These are phyloP conservation scores for Xenosphaeropsis pyriputrescens DNA, from an alignment of 2,329 filamentous ascomycete species.

Conservation along the genomic window DNA sequence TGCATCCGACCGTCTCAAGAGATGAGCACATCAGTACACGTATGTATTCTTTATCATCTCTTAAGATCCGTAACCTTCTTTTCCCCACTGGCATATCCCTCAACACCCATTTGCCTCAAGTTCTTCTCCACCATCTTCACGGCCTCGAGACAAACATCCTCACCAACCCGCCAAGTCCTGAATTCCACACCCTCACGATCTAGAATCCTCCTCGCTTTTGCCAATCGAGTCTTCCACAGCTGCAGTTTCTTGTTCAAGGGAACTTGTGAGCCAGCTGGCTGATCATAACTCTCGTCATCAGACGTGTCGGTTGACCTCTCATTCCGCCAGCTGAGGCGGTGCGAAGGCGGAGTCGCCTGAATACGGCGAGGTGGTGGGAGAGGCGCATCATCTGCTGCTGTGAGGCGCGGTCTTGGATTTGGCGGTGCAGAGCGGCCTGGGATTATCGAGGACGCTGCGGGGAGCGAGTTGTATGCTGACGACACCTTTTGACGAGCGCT, in stretches of 20 bases:
- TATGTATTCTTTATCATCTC: slow-evolving; percentile 1
- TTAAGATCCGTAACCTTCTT: slow-evolving; percentile 19
- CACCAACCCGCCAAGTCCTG: slow-evolving; percentile 59
- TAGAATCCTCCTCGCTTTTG: slow-evolving; percentile 46
- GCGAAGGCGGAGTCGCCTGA: slow-evolving; percentile 3
- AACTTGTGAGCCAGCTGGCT: slow-evolving; percentile 4
- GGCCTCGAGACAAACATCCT: slow-evolving; percentile 54
- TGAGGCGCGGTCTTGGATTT: neutral
- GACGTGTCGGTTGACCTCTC: slow-evolving; percentile 11
- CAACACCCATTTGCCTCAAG: slow-evolving; percentile 26
- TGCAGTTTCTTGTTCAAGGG: slow-evolving; percentile 52
- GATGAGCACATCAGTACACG: too few species aligned
- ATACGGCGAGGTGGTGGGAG: slow-evolving; percentile 9
- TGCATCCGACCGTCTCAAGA: too few species aligned
- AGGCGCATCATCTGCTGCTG: slow-evolving; percentile 5
- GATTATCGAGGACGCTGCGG: slow-evolving; percentile 15
- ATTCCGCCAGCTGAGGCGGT: slow-evolving; percentile 7
- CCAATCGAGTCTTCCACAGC: slow-evolving; percentile 55
- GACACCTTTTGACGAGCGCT: slow-evolving; percentile 15
- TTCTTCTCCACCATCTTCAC: slow-evolving; percentile 46
- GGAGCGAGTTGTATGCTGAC: slow-evolving; percentile 16
- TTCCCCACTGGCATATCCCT: slow-evolving; percentile 16
- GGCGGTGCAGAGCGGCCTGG: slow-evolving; percentile 6
- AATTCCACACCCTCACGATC: slow-evolving; percentile 51
- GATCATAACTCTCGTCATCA: slow-evolving; percentile 12